phyloP scores from a whole-genome alignment of 2,329 filamentous ascomycete genomes.

The Fusarium transvaalense region DNA sequence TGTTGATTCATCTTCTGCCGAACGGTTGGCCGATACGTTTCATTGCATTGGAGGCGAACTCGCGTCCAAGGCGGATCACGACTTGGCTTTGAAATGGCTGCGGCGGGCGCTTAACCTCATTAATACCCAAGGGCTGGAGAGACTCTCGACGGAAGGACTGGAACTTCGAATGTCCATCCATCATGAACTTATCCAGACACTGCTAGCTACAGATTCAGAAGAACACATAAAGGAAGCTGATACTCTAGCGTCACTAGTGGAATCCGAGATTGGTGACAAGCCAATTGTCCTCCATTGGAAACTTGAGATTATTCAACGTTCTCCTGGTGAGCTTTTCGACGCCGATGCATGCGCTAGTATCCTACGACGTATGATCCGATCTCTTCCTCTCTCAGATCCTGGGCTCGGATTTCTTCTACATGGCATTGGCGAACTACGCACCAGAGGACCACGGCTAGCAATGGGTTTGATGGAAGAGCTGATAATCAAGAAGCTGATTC shows the following conservation, averaged over 20 bases:
- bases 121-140: constrained; percentile 65
- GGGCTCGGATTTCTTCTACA: constrained; percentile 76
- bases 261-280: constrained; percentile 72
- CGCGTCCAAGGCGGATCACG: constrained; percentile 63
- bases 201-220: constrained; percentile 61
- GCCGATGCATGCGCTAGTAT: constrained; percentile 63
- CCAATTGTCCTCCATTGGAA: constrained; percentile 75
- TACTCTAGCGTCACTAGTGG: constrained; percentile 70
- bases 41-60: constrained; percentile 78
- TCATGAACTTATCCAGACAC: constrained; percentile 70
- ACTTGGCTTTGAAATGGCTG: constrained; percentile 77
- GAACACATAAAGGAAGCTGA: constrained; percentile 65
- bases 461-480: constrained; percentile 72
- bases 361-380: constrained; percentile 71
- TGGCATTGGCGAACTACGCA: constrained; percentile 74
- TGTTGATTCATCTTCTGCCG: constrained; percentile 64
- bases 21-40: constrained; percentile 75
- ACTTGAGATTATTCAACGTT: constrained; percentile 72
- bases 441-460: constrained; percentile 63
- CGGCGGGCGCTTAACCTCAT: constrained; percentile 73
- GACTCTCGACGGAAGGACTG: constrained; percentile 68
- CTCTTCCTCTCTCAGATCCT: constrained; percentile 69
- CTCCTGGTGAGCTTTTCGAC: constrained; percentile 62
- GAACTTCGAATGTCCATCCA: constrained; percentile 76
- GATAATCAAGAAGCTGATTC: constrained; percentile 67